Evolutionary conservation across 331 rosid species (phyloP), one percentile per base, ranked within the genome.

Genomic region (Telfairia occidentalis): DNA sequence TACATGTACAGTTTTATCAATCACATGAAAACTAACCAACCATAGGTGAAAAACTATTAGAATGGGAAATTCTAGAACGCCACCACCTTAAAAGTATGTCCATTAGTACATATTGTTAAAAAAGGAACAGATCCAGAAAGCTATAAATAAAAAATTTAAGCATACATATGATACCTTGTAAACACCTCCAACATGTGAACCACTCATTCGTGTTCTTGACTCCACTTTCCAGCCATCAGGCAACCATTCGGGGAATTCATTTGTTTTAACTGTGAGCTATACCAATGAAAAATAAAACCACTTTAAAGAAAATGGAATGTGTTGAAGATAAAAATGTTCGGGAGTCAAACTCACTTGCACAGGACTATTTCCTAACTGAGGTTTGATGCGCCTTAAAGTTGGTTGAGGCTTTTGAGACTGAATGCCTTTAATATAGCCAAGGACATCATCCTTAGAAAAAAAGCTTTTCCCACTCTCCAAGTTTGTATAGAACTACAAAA

Each of bases 141-240:
- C 32, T n/a, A 52, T 23, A 29, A 63, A 35, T 13, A 71, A 66
- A 9, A 46, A 38, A 64, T 55, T 84, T 73, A 65, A 35, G 26
- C 18, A 38, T 40, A 57, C 52, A 74, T 59, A 43, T 4, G 37
- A 55, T 81, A 94, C 98, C 96, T 91, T 94, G 81, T 94, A 94
- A 53, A 63, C 78, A 59, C 80, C 72, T 86, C 98, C 98, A 80
- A 24, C 77, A 9, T 58, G 28, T 29, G 67, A 4, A 59, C 98
- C 98, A 85, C 96, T 87, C 71, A 90, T 81, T 53, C 98, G 89
- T 19, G 78, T 87, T 86, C 78, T 88, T 77, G 86, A 23, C 81
- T 83, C 90, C 71, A 94, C 65, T 48, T 78, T 82, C 98, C 98
- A 94, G 73, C 88, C 96, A 10, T 84, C 84, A 73, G 98, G 98